Conservation (phyloP, 352 stramenopile genomes). For the Phytophthora rubi region DNA sequence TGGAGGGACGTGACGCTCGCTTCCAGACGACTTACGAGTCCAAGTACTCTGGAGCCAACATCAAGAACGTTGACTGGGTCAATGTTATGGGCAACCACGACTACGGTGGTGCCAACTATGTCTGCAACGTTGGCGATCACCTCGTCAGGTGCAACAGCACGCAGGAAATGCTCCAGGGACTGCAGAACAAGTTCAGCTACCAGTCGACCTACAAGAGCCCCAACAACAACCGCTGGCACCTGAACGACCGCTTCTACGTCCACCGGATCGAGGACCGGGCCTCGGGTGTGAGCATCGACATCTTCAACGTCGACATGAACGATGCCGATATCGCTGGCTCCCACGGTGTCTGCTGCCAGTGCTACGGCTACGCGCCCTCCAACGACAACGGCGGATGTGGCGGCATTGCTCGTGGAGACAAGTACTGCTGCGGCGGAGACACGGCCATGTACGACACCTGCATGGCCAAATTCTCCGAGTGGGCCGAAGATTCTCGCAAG, state of each 20-base stretch:
- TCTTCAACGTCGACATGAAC: conserved; percentile 72
- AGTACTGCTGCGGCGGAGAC: conserved; percentile 18
- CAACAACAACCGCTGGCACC: background rate
- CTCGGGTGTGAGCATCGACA: conserved; percentile 50
- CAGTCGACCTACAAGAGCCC: conserved; percentile 18
- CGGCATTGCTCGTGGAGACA: conserved; percentile 8
- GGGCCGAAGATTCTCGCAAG: conserved; percentile 9
- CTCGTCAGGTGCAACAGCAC: conserved; percentile 16
- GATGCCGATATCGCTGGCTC: conserved; percentile 54
- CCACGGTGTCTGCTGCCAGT: conserved; percentile 46
- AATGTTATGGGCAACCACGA: background rate
- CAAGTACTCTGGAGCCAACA: conserved; percentile 12
- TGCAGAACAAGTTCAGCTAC: conserved; percentile 22
- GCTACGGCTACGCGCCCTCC: conserved; percentile 15
- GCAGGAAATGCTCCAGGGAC: conserved; percentile 11
- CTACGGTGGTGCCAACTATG: conserved; percentile 18
- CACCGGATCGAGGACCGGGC: conserved; percentile 24
- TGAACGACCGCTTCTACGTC: conserved; percentile 17
- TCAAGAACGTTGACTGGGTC: conserved; percentile 21
- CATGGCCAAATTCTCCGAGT: conserved; percentile 13
- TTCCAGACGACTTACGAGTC: conserved; percentile 11
- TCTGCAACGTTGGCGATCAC: conserved; percentile 15
- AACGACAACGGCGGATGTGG: conserved; percentile 1
- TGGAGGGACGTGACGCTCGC: conserved; percentile 14
- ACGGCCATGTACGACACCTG: conserved; percentile 15